Base-by-base conservation (phyloP, 2,329 filamentous ascomycete genomes). In the Alternaria brassicae region DNA sequence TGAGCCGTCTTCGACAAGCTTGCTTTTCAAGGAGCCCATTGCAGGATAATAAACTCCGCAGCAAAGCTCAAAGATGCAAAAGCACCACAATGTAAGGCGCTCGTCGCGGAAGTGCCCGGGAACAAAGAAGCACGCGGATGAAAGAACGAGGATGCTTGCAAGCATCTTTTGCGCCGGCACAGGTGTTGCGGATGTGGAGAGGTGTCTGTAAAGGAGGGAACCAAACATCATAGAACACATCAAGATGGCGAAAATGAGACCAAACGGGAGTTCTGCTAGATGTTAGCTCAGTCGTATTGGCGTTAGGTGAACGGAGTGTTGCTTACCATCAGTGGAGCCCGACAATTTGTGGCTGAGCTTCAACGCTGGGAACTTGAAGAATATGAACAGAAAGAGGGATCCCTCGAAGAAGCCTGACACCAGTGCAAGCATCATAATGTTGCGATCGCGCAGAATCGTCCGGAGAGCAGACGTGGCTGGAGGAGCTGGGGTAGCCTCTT, bases 371-470 rank as follows among this genome's bases (percentile, higher is more conserved):
- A 85, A 84, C 82, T 86, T 88, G 77, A 86, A 87, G 72, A 87
- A 88, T 56, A 88, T 84, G 67, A 88, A 88, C 10, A 88, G 79
- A 67, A 88, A 88, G 79, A 88, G 85, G 27, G 84, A 81, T 19
- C 85, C 85, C 73, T 89, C 86, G 66, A 88, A 87, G 69, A 86
- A 81, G 58, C 82, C 86, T 4, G 84, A 84, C 3, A 82, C 80
- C 40, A 87, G 72, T 2, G 79, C 81, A 4, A 88, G 76, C 2
- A 83, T 79, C 17, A 85, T 69, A 51, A 88, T 81, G 3, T 81
- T 79, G 39, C 79, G 81, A 66, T 85, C 81, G 48, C 61, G 66
- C 15, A 74, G 30, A 34, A 74, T 70, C 6, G 67, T 68, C 30
- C 61, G 65, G 42, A 73, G 25, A 13, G 68, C 66, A 12, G 70